phyloP scores from a whole-genome alignment of 208 protist genomes.

The Crithidia fasciculata region DNA sequence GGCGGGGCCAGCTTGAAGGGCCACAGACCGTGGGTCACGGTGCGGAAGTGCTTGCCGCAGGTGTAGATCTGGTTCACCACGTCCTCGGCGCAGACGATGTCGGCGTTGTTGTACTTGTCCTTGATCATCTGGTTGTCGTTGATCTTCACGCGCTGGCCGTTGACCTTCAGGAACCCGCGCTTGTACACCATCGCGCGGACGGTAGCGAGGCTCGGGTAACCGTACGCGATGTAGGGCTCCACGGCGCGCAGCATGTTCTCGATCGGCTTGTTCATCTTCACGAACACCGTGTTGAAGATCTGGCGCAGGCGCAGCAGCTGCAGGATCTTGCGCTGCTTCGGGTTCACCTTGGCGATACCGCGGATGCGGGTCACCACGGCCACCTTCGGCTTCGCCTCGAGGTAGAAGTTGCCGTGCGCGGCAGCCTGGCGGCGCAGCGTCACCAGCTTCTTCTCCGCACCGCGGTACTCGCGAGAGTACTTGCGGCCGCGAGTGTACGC shows the following conservation, averaged over 20 bases:
- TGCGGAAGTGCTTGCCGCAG: conserved; percentile 98
- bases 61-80: conserved; percentile 99
- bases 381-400: conserved; percentile 98
- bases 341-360: conserved; percentile 98
- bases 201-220: conserved; percentile 98
- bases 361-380: conserved; percentile 99
- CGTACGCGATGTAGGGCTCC: conserved; percentile 99
- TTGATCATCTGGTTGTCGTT: conserved; percentile 97
- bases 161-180: conserved; percentile 98
- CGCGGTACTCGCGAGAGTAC: conserved; percentile 97
- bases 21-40: conserved; percentile 98
- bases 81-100: conserved; percentile 99
- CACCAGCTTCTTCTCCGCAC: conserved; percentile 89
- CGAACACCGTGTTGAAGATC: conserved; percentile 99
- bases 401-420: conserved; percentile 96
- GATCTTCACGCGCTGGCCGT: conserved; percentile 98
- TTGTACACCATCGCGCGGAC: conserved; percentile 99
- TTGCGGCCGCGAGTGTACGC: conserved; percentile 76
- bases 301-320: conserved; percentile 98
- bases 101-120: conserved; percentile 93
- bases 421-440: conserved; percentile 91
- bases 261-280: conserved; percentile 99
- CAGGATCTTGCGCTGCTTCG: conserved; percentile 99
- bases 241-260: conserved; percentile 99
- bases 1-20: conserved; percentile 98